Evolutionary conservation across 345 rosid genomes (phyloP).

Genomic region (Syzygium oleosum): DNA sequence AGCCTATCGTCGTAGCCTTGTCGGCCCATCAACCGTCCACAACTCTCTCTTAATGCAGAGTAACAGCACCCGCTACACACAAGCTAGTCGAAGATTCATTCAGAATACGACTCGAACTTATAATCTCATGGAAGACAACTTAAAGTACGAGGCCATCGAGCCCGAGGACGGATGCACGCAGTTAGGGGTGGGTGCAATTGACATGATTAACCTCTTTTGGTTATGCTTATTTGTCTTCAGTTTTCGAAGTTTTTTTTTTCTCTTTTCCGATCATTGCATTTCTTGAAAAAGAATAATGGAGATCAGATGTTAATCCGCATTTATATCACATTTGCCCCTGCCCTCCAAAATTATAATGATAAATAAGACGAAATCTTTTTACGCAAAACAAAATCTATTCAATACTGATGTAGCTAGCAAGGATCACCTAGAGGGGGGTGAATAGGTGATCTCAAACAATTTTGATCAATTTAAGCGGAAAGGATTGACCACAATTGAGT

Average conservation of each 20-base stretch:
- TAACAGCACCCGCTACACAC: not conserved
- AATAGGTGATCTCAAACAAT: no score
- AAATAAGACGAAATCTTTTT: not conserved
- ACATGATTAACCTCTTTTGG: not conserved
- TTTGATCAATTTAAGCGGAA: no score
- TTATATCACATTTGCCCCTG: no score
- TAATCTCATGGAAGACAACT: not conserved
- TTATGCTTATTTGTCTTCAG: not conserved
- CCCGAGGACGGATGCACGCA: not conserved
- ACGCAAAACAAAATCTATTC: not conserved
- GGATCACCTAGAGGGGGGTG: no score
- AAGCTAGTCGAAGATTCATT: not conserved
- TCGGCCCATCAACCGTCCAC: not conserved
- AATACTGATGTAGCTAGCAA: no score
- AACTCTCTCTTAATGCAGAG: not conserved
- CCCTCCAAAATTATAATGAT: not conserved
- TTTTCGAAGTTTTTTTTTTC: not conserved
- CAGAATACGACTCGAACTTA: not conserved
- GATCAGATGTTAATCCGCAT: not conserved
- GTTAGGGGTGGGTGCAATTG: not conserved
- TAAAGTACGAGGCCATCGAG: not conserved
- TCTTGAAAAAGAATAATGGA: no score
- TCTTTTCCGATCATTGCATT: not conserved
- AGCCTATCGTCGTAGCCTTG: not conserved
- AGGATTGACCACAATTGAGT: no score